Conservation (phyloP, 768 basidiomycete species). For the button mushroom (Agaricus bisporus) region DNA sequence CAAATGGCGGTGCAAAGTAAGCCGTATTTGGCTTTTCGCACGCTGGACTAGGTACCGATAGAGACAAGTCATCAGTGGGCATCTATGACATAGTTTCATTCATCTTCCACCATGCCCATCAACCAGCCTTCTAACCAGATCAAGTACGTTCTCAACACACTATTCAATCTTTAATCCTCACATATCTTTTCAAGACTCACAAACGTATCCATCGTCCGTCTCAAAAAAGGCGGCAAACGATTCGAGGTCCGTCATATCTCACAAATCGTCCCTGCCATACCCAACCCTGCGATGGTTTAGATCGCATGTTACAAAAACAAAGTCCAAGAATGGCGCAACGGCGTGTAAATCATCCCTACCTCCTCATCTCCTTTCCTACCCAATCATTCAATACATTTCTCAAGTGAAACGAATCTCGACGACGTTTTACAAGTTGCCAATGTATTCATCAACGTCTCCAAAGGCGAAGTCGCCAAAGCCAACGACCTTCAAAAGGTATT, state of each 20-base stretch:
- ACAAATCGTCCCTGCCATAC: conserved; percentile 1
- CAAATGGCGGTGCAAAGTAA: too few relatives aligned
- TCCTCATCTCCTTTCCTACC: background rate
- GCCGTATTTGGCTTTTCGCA: conserved; percentile 9
- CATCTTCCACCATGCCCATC: conserved; percentile 41
- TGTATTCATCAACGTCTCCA: conserved; percentile 94
- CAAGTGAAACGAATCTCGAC: conserved; percentile 85
- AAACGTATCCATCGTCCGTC: conserved; percentile 92
- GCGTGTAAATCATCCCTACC: conserved; percentile 53
- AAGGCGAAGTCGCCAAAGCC: conserved; percentile 87
- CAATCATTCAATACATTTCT: background rate
- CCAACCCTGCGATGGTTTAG: conserved; percentile 23
- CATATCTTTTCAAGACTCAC: conserved; percentile 67
- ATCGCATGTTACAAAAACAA: conserved; percentile 99
- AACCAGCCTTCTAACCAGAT: conserved; percentile 89
- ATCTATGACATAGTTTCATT: background rate
- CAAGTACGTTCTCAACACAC: conserved; percentile 41
- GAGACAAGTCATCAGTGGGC: background rate
- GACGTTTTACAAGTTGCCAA: conserved; percentile 96
- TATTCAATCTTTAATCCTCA: conserved; percentile 4
- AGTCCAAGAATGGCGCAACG: conserved; percentile 92
- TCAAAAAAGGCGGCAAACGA: conserved; percentile 96
- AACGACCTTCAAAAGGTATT: conserved; percentile 93
- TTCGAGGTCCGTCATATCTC: conserved; percentile 68
- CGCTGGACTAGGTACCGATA: conserved; percentile 8